Percentiles rank a stretch among this genome's conserved stretches.
These are phyloP conservation scores for Clonostachys chloroleuca DNA, from an alignment of 2,329 filamentous ascomycete genomes.

Conservation along the genomic window DNA sequence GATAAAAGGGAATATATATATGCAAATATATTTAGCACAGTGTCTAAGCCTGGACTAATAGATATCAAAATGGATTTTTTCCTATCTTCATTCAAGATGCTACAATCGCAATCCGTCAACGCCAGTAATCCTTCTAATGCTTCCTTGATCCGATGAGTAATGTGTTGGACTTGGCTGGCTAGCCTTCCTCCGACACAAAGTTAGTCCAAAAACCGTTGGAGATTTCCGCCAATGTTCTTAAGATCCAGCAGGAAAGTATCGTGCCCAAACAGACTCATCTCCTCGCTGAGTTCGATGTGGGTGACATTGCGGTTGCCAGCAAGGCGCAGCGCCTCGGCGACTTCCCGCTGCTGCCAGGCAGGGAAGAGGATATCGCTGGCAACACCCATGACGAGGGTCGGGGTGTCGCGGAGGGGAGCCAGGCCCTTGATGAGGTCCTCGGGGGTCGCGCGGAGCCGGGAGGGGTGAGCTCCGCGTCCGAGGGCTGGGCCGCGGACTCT, in stretches of 20 bases:
- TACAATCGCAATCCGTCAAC: too few relatives aligned
- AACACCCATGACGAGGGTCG: slow-evolving; percentile 86
- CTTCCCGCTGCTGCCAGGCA: slow-evolving; percentile 95
- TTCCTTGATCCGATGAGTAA: too few relatives aligned
- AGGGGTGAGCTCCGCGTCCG: slow-evolving; percentile 10
- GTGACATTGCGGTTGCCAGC: slow-evolving; percentile 78
- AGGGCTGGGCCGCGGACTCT: slow-evolving; percentile 31
- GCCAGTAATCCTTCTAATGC: too few relatives aligned
- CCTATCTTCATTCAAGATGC: too few relatives aligned
- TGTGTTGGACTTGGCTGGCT: too few relatives aligned
- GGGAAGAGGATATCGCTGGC: slow-evolving; percentile 96
- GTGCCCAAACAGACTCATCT: slow-evolving; percentile 91
- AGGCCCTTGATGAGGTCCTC: slow-evolving; percentile 77
- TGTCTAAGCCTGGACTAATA: too few relatives aligned
- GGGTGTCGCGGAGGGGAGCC: slow-evolving; percentile 65
- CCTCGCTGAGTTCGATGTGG: slow-evolving; percentile 89
- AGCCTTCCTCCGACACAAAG: not conserved
- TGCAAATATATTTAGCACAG: too few relatives aligned
- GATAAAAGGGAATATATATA: too few relatives aligned
- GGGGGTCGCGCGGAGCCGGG: slow-evolving; percentile 48
- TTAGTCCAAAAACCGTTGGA: slow-evolving; percentile 36
- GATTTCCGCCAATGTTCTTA: slow-evolving; percentile 81
- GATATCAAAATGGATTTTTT: too few relatives aligned
- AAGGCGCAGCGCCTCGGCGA: slow-evolving; percentile 75
- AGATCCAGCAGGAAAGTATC: slow-evolving; percentile 94